Evolutionary conservation across 1,284 basidiomycete species (phyloP), one percentile per base, ranked within the genome.

Genomic region (Ganoderma lucidum): DNA sequence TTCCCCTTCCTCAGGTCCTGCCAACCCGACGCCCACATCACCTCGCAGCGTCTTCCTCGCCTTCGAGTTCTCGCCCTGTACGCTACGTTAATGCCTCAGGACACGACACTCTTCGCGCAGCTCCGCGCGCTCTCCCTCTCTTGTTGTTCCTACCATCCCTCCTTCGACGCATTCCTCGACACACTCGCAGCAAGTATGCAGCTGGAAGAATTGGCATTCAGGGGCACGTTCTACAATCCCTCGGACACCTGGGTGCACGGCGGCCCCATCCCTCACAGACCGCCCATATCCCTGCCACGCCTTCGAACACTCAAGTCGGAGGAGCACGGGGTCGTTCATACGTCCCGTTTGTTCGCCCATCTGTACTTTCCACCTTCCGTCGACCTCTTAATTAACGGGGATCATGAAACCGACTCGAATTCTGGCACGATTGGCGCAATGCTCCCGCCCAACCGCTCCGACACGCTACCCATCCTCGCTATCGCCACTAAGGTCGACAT

Each of bases 401-500:
- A 30, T 2, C 8, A 19, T 19, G 55, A 4, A 14, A 19, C 8
- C 9, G 45, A 48, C n/a, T n/a, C n/a, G n/a, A 9, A 9, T 6
- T n/a, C 19, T 23, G 23, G 28, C 30, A 15, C 51, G 3, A 9
- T 60, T n/a, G 14, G 3, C 9, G 58, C 37, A 2, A 60, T 60
- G 58, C 58, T 60, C 32, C 58, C 58, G 58, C 58, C 58, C 23
- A 60, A 60, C 39, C 58, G 32, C 58, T 28, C 35, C 58, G 3
- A n/a, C 6, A 60, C 58, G n/a, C 35, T 60, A 37, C 58, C 58
- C 4, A 9, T 23, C 35, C 58, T 60, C 12, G n/a, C 37, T 6
- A 19, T 60, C 9, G 23, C 35, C 15, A 39, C 58, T 4, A 8
- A 41, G 2, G 9, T 41, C 58, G 12, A 14, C 19, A 19, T 60